Conservation (phyloP, 768 basidiomycete genomes). For the Mrakia frigida region DNA sequence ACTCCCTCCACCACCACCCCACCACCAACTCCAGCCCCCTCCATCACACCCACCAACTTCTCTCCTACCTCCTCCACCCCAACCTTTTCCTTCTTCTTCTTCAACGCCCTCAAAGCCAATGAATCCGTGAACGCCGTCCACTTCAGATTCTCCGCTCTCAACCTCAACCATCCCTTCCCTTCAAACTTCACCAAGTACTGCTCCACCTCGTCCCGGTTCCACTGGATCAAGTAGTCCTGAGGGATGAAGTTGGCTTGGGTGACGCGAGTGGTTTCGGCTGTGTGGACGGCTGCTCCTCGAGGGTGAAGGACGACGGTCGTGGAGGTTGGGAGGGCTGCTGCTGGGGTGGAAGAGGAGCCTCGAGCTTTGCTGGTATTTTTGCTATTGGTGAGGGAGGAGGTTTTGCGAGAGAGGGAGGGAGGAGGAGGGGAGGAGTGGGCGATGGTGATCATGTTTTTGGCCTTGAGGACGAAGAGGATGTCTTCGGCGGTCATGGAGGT, state of each 20-base stretch:
- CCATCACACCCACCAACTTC: neutral
- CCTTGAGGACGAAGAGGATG: slow-evolving; percentile 64
- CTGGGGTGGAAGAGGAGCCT: slow-evolving; percentile 8
- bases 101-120: slow-evolving; percentile 42
- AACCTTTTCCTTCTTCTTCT: slow-evolving; percentile 39
- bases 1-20: neutral
- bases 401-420: neutral
- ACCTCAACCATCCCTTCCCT: slow-evolving; percentile 65
- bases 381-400: neutral
- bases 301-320: slow-evolving; percentile 5
- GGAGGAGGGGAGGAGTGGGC: slow-evolving; percentile 32
- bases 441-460: slow-evolving; percentile 65
- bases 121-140: slow-evolving; percentile 73
- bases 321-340: neutral
- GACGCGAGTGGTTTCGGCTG: slow-evolving; percentile 8
- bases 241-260: slow-evolving; percentile 45
- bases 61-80: neutral
- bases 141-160: slow-evolving; percentile 75
- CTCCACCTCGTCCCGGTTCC: slow-evolving; percentile 63
- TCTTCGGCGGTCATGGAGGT: slow-evolving; percentile 93
- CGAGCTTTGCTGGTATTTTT: neutral
- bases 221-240: slow-evolving; percentile 68
- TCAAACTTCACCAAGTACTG: slow-evolving; percentile 66
- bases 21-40: neutral
- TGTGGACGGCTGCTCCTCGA: neutral